Conservation (phyloP, 2,329 filamentous ascomycete genomes). For the Uncinocarpus reesii region DNA sequence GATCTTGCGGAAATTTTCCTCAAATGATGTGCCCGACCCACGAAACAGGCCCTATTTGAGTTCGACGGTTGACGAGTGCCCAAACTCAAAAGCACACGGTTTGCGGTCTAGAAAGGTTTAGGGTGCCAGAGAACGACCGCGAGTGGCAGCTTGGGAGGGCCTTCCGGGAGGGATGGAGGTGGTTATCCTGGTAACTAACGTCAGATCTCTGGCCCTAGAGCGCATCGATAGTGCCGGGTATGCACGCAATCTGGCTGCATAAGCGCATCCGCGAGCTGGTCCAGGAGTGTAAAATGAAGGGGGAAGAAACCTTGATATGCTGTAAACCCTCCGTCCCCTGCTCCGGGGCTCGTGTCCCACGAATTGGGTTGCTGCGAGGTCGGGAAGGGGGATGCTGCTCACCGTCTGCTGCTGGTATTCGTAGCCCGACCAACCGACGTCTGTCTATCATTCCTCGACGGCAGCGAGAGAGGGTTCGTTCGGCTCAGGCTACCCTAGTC, state of each 20-base stretch:
- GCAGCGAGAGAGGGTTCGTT: not conserved
- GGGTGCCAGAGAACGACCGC: constrained; percentile 11
- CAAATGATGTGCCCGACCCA: constrained; percentile 16
- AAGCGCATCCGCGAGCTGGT: constrained; percentile 10
- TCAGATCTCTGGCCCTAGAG: constrained; percentile 11
- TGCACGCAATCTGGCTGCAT: constrained; percentile 14
- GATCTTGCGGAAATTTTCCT: constrained; percentile 9
- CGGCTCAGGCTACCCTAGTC: not conserved
- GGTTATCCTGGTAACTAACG: constrained; percentile 7
- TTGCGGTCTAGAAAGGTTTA: constrained; percentile 12
- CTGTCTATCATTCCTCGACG: not conserved
- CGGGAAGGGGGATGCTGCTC: not conserved
- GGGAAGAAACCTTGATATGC: constrained; percentile 14
- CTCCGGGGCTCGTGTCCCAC: constrained; percentile 1
- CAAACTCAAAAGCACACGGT: constrained; percentile 13
- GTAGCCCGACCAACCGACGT: not conserved
- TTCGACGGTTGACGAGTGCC: constrained; percentile 15
- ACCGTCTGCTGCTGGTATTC: not conserved
- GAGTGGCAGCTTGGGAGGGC: constrained; percentile 1
- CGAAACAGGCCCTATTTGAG: constrained; percentile 15
- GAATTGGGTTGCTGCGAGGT: not conserved
- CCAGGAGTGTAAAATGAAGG: constrained; percentile 4
- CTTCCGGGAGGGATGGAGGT: not conserved
- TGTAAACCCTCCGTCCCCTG: constrained; percentile 2
- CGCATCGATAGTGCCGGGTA: constrained; percentile 9